These are phyloP conservation scores for Rehmannia glutinosa DNA, from an alignment of 257 asterid species.

Conservation along the genomic window DNA sequence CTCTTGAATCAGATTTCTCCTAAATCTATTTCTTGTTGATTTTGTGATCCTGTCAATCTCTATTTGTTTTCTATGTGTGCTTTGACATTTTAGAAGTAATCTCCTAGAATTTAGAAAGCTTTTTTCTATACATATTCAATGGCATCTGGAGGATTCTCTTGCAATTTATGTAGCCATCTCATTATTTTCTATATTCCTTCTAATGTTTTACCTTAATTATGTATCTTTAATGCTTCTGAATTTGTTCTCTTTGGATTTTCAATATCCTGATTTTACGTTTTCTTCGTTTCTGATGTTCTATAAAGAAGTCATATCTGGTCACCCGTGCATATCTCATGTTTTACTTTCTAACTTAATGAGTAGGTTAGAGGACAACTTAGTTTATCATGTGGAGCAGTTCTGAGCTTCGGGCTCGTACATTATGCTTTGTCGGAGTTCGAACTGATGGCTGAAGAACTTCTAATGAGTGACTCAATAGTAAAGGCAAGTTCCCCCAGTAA, in stretches of 20 bases:
- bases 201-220: conserved; percentile 4
- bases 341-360: conserved; percentile 15
- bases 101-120: background rate
- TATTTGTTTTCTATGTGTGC: background rate
- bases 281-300: conserved; percentile 8
- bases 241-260: background rate
- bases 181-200: background rate
- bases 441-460: conserved; percentile 87
- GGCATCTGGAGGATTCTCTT: background rate
- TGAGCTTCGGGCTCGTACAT: conserved; percentile 76
- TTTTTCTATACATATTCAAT: background rate
- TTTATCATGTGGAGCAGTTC: conserved; percentile 68
- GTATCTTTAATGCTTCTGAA: background rate
- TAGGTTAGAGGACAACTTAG: conserved; percentile 91
- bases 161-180: background rate
- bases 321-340: background rate
- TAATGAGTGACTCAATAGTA: conserved; percentile 84
- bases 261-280: background rate
- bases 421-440: conserved; percentile 76
- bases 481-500: conserved; percentile 45
- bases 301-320: conserved; percentile 2
- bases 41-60: conserved; percentile 2
- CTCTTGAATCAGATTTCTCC: background rate
- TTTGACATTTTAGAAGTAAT: background rate
- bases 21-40: background rate